Evolutionary conservation across 768 basidiomycete genomes (phyloP).

Genomic region (Russula foetens): DNA sequence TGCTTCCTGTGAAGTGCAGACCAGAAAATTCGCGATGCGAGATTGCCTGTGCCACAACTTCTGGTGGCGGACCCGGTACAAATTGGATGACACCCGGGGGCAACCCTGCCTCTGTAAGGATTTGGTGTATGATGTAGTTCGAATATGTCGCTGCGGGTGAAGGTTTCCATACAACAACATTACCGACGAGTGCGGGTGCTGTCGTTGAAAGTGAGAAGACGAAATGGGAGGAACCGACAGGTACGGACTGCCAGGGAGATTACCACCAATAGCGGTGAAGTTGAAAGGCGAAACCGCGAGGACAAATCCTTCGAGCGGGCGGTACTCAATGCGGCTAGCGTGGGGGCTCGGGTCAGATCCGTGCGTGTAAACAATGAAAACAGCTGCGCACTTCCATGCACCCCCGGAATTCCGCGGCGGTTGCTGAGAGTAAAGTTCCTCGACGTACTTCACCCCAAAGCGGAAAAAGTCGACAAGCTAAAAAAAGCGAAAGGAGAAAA

Average conservation of each 20-base stretch:
- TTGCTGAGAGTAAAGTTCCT: slow-evolving; percentile 88
- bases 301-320: slow-evolving; percentile 97
- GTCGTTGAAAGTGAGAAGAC: slow-evolving; percentile 13
- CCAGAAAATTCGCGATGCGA: slow-evolving; percentile 73
- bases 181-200: slow-evolving; percentile 92
- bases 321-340: slow-evolving; percentile 88
- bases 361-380: neutral
- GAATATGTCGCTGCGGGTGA: slow-evolving; percentile 93
- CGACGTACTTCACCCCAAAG: slow-evolving; percentile 94
- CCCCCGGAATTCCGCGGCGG: slow-evolving; percentile 81
- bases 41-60: slow-evolving; percentile 81
- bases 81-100: slow-evolving; percentile 96
- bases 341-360: slow-evolving; percentile 3
- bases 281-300: slow-evolving; percentile 98
- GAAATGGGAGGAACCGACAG: neutral
- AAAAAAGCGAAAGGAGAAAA: too few relatives aligned
- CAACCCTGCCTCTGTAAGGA: slow-evolving; percentile 89
- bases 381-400: slow-evolving; percentile 83
- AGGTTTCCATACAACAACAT: slow-evolving; percentile 95
- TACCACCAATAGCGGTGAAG: slow-evolving; percentile 96
- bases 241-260: slow-evolving; percentile 63
- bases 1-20: slow-evolving; percentile 95
- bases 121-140: slow-evolving; percentile 87
- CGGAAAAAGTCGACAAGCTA: slow-evolving; percentile 89
- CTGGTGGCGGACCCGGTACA: slow-evolving; percentile 80